phyloP scores from a whole-genome alignment of 176 grass and related monocot species.

The Triticum urartu region DNA sequence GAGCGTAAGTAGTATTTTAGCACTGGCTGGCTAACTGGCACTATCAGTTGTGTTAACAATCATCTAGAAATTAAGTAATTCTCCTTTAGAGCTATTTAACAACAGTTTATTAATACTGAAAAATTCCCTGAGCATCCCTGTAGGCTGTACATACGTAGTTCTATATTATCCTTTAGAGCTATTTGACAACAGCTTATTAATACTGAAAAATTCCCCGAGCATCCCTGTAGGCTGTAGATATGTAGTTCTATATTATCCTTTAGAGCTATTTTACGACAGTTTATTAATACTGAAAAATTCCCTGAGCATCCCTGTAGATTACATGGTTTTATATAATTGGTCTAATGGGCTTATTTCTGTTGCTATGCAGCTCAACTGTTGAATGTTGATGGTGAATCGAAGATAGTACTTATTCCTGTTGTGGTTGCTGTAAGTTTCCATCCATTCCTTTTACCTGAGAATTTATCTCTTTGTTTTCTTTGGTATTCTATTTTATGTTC shows the following conservation, averaged over 20 bases:
- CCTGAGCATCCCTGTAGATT: background rate
- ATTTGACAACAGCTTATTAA: background rate
- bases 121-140: background rate
- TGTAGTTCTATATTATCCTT: background rate
- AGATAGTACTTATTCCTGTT: constrained; percentile 75
- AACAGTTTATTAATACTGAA: background rate
- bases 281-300: background rate
- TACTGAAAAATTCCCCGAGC: background rate
- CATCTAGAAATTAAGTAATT: background rate
- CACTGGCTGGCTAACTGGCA: background rate
- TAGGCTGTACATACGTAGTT: background rate
- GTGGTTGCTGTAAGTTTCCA: constrained; percentile 74
- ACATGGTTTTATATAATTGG: background rate
- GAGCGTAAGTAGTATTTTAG: constrained; percentile 55
- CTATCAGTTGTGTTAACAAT: background rate
- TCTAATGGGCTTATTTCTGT: constrained; percentile 18
- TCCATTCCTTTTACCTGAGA: constrained; percentile 3
- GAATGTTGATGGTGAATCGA: constrained; percentile 62
- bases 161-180: background rate
- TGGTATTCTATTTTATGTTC: background rate
- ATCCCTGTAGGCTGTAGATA: background rate
- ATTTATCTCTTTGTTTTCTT: constrained; percentile 11
- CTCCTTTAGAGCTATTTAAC: background rate
- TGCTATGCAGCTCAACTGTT: constrained; percentile 68
- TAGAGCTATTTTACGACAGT: background rate